Conservation (phyloP, 176 grass and related monocot species). For the Carex cristatella region DNA sequence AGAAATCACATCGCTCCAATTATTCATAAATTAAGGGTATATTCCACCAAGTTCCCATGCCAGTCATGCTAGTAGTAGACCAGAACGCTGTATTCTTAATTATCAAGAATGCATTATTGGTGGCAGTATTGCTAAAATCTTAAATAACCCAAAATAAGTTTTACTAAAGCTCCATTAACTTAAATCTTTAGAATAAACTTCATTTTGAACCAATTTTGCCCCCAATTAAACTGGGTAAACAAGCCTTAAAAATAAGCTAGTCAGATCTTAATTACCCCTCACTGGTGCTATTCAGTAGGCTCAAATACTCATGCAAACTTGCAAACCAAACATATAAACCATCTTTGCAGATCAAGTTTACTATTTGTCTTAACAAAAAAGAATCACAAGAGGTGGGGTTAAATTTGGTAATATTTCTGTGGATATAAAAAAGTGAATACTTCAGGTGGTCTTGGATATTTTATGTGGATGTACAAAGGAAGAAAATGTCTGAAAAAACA, state of each 20-base stretch:
- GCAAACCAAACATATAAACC: neutral
- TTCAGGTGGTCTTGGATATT: neutral
- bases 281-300: neutral
- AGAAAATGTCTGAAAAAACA: neutral
- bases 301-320: neutral
- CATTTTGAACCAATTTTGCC: neutral
- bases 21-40: neutral
- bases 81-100: neutral
- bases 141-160: neutral
- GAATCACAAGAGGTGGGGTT: neutral
- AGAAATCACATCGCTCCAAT: conserved; percentile 4
- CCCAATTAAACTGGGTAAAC: neutral
- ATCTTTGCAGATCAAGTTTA: neutral
- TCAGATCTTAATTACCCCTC: neutral
- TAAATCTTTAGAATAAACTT: neutral
- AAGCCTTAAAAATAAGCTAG: neutral
- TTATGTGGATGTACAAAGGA: neutral
- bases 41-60: neutral
- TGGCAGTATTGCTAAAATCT: neutral
- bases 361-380: neutral
- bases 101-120: neutral
- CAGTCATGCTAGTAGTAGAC: neutral
- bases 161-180: neutral
- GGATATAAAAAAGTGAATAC: neutral
- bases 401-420: neutral